phyloP scores from a whole-genome alignment of 1,139 yeast species.

The Suzukiozyma palmioleophila region DNA sequence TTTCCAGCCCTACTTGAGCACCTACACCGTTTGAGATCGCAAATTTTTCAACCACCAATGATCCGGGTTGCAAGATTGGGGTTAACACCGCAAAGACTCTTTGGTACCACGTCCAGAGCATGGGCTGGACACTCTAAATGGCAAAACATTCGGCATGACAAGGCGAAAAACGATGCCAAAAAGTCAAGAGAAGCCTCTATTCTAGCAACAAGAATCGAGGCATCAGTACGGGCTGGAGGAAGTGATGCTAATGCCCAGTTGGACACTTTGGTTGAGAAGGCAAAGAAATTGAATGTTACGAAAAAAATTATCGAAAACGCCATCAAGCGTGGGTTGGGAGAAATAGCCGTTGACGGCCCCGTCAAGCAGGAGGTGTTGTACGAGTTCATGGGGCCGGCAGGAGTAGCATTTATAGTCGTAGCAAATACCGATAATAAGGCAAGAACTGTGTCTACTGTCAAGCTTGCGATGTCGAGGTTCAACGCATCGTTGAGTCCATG shows the following conservation, averaged over 20 bases:
- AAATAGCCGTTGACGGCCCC: constrained; percentile 29
- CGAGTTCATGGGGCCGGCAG: constrained; percentile 93
- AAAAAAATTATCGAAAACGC: constrained; percentile 86
- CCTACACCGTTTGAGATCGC: no score
- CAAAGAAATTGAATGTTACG: constrained; percentile 71
- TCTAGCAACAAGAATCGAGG: constrained; percentile 66
- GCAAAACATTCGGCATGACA: constrained; percentile 92
- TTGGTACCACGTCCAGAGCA: constrained; percentile 12
- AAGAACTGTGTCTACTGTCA: constrained; percentile 71
- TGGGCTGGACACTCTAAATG: constrained; percentile 86
- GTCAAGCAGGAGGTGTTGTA: constrained; percentile 48
- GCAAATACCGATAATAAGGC: constrained; percentile 87
- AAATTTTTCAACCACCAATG: no score
- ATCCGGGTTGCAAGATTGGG: no score
- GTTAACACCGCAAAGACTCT: not conserved
- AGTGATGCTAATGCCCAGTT: constrained; percentile 67
- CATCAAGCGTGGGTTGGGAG: constrained; percentile 76
- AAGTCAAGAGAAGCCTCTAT: constrained; percentile 68
- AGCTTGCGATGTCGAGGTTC: constrained; percentile 69
- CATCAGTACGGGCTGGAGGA: constrained; percentile 60
- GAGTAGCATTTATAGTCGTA: constrained; percentile 79
- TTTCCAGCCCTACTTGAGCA: no score
- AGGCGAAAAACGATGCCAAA: constrained; percentile 86
- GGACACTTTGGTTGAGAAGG: constrained; percentile 72
- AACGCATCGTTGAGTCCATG: constrained; percentile 77